These are phyloP conservation scores for Allium sativum DNA, from an alignment of 106 monocot species.

Conservation along the genomic window DNA sequence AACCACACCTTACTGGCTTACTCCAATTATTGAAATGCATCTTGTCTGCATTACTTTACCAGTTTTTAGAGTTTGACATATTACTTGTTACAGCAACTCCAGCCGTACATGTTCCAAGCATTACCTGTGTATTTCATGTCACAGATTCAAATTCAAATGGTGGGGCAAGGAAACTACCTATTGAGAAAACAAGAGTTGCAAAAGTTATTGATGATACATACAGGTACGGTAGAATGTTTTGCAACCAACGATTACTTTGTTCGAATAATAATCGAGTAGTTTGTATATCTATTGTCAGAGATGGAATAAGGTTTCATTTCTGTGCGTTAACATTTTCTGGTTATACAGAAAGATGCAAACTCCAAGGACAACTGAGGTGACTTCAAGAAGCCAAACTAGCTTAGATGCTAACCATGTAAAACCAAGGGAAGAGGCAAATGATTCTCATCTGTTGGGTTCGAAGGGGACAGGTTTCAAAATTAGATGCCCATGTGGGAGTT, in stretches of 20 bases:
- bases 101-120: background rate
- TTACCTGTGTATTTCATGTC: background rate
- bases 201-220: constrained; percentile 76
- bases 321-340: constrained; percentile 5
- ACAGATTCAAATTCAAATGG: constrained; percentile 31
- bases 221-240: constrained; percentile 19
- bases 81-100: background rate
- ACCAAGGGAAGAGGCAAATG: constrained; percentile 35
- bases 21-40: background rate
- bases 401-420: constrained; percentile 33
- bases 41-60: background rate
- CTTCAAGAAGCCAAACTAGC: constrained; percentile 33
- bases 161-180: constrained; percentile 25
- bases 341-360: constrained; percentile 63
- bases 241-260: background rate
- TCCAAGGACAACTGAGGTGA: constrained; percentile 43
- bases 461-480: constrained; percentile 27
- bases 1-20: background rate
- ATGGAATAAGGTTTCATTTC: background rate
- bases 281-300: background rate
- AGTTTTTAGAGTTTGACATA: background rate
- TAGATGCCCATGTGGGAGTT: constrained; percentile 71
- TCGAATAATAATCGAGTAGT: background rate
- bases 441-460: constrained; percentile 21
- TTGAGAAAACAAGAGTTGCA: constrained; percentile 36